Evolutionary conservation across 768 basidiomycete species (phyloP), one percentile per base, ranked within the genome.

Genomic region (Lactifluus piperatus): DNA sequence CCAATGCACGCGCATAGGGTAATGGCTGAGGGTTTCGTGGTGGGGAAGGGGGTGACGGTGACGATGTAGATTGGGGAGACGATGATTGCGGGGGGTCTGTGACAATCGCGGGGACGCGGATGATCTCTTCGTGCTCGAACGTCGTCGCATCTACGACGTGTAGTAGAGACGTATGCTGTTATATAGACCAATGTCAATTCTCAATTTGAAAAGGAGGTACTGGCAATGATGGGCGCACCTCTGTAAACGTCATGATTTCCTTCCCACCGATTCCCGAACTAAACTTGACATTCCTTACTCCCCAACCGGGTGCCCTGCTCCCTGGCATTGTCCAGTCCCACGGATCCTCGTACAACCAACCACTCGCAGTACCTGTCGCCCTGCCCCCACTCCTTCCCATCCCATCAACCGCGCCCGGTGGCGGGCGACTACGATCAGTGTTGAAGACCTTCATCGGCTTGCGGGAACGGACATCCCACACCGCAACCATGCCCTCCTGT

Each of bases 71-170:
- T 54, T 34, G 50, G 22, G 51, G 58, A 41, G 62, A 61, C 51
- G 51, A 57, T 37, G 51, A 64, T 49, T 51, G 64, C 30, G 45
- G 66, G 29, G 53, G 53, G 41, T 63, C 63, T 9, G 52, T 62
- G 60, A 63, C 68, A 52, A 75, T 69, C 26, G 71, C 71, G 4
- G 84, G 85, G 46, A 86, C 77, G 54, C 76, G 80, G 20, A 90
- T 69, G 18, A 85, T 77, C 60, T 89, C 83, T 62, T 88, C 84
- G 6, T 79, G 80, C 67, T 91, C 85, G 65, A 94, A 94, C 0
- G 91, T 94, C 46, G 83, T 79, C 4, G 92, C 91, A 67, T 97
- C 94, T 50, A 95, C 75, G 57, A 94, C 76, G 66, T 97, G 94
- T 8, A 95, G 69, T 37, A 87, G 71, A 30, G 81, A 85, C 2